Evolutionary conservation across 1,139 yeast species (phyloP), one percentile per base, ranked within the genome.

Genomic region (Candida anutae): DNA sequence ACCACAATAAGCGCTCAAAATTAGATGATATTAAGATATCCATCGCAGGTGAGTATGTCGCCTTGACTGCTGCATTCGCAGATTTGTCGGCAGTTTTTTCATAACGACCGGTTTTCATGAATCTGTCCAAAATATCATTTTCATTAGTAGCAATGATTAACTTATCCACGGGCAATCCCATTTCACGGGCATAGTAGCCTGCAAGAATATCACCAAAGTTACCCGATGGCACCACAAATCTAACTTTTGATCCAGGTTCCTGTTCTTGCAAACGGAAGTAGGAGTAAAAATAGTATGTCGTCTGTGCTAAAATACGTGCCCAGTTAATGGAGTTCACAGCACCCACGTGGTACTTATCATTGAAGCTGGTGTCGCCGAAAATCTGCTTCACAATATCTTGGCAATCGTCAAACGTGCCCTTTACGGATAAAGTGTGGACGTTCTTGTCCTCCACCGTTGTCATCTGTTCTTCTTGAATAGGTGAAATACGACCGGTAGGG

Each of bases 241-340:
- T 79, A 33, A 84, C 74, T 43, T 73, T 73, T 24, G 51, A 46
- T 28, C 62, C 60, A 22, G 62, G 48, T 13, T 33, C 30, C 15
- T 28, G 31, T 43, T 73, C 74, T 37, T 56, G 49, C 35, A 87
- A 68, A 50, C 77, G 77, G 71, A 90, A 88, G 64, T 77, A 93
- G 4, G 97, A 76, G 58, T 82, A 77, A 68, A 85, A 88, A 64
- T 90, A 90, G 61, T 90, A 90, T 10, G 98, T 88, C 58, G 87
- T 90, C 62, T 90, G 98, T 23, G 98, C 96, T 45, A 90, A 70
- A 42, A 90, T 90, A 62, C 98, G 81, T 4, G 98, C 97, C 98
- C 98, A 90, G 68, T 90, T 90, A 55, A 90, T 90, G 28, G 97
- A 88, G 62, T 90, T 90, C 35, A 90, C 95, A 13, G 98, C 98